Percentiles rank a stretch among this genome's conserved stretches.
Conservation (phyloP, 768 basidiomycete species). For the Russula earlei region DNA sequence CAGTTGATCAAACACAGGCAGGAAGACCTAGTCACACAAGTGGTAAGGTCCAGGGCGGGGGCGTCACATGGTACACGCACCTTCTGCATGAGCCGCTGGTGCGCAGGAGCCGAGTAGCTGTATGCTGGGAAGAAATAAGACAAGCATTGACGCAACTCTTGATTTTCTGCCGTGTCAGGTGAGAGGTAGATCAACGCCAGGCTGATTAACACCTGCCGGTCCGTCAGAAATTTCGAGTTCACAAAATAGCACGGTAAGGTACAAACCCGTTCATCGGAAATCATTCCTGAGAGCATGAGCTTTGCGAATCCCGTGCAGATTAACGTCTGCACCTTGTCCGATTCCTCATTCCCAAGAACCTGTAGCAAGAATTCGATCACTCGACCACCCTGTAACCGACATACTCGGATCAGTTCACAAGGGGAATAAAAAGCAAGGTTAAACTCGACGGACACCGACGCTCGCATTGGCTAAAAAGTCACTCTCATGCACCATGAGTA, state of each 20-base stretch:
- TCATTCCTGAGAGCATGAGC: conserved; percentile 67
- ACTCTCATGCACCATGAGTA: conserved; percentile 75
- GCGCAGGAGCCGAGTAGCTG: conserved; percentile 66
- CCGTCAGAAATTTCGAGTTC: background rate
- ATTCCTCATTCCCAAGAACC: conserved; percentile 43
- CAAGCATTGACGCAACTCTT: conserved; percentile 76
- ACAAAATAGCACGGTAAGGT: background rate
- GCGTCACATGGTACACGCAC: conserved; percentile 32
- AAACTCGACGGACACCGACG: conserved; percentile 22
- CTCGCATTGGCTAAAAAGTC: conserved; percentile 44
- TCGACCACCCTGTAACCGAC: conserved; percentile 34
- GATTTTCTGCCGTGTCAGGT: conserved; percentile 71
- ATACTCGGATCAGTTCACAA: background rate
- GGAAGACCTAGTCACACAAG: conserved; percentile 45
- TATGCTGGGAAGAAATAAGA: conserved; percentile 82
- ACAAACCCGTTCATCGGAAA: conserved; percentile 60
- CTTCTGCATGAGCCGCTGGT: conserved; percentile 67
- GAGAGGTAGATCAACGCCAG: conserved; percentile 62
- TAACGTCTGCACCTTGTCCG: conserved; percentile 58
- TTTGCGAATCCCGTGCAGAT: conserved; percentile 80
- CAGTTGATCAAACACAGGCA: conserved; percentile 56
- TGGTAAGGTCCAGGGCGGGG: background rate
- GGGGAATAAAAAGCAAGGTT: too few species aligned
- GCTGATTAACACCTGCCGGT: conserved; percentile 36
- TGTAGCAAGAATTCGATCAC: conserved; percentile 60